Evolutionary conservation across 2,329 filamentous ascomycete genomes (phyloP).

Genomic region (Chaetomiaceae sp.): DNA sequence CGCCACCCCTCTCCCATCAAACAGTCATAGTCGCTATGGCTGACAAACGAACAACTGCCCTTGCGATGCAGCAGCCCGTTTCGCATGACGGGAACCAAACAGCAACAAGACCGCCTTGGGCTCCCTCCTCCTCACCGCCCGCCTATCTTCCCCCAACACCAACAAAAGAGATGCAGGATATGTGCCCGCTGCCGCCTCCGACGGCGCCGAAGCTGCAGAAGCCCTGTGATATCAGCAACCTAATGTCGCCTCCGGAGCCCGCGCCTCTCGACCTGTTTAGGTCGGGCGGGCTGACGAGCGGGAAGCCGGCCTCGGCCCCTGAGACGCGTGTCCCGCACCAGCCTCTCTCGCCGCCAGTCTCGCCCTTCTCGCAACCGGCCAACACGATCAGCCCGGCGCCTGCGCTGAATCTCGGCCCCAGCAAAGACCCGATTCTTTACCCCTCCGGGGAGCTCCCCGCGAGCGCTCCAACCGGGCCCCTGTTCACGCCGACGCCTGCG

Average conservation of each 20-base stretch:
- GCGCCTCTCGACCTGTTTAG: slow-evolving; percentile 50
- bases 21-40: slow-evolving; percentile 22
- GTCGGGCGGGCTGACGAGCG: slow-evolving; percentile 28
- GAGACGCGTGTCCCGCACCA: slow-evolving; percentile 37
- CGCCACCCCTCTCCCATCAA: slow-evolving; percentile 19
- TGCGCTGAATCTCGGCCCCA: slow-evolving; percentile 18
- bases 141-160: slow-evolving; percentile 17
- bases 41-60: slow-evolving; percentile 16
- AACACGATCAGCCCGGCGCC: slow-evolving; percentile 32
- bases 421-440: slow-evolving; percentile 57
- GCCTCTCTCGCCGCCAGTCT: slow-evolving; percentile 56
- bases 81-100: slow-evolving; percentile 9
- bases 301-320: slow-evolving; percentile 26
- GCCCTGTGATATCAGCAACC: slow-evolving; percentile 45
- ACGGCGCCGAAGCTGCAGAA: slow-evolving; percentile 35
- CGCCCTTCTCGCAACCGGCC: slow-evolving; percentile 43
- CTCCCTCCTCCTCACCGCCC: slow-evolving; percentile 13
- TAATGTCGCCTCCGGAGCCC: slow-evolving; percentile 61
- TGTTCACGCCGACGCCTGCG: slow-evolving; percentile 44
- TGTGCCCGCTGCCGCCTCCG: background rate
- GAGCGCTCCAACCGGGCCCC: slow-evolving; percentile 43
- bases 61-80: slow-evolving; percentile 10
- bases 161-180: slow-evolving; percentile 17
- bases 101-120: slow-evolving; percentile 14
- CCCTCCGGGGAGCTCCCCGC: slow-evolving; percentile 42